Percentiles rank a stretch among this genome's conserved stretches.
These are phyloP conservation scores for Phenoliferia sp. DNA, from an alignment of 1,284 basidiomycete species.

Conservation along the genomic window DNA sequence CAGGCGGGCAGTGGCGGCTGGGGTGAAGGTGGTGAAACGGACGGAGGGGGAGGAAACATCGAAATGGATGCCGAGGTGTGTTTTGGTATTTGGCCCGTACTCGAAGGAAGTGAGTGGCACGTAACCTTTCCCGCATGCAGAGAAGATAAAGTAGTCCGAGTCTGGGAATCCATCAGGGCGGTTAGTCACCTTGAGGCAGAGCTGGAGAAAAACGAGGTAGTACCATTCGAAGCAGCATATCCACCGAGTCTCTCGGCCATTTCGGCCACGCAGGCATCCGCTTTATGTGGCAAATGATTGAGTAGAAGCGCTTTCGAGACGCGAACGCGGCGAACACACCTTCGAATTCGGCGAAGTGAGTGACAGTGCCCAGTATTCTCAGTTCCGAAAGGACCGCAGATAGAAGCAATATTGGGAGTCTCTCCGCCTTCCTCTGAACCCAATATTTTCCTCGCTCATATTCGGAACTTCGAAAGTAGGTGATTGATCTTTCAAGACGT, in stretches of 20 bases:
- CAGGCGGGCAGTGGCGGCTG: constrained; percentile 58
- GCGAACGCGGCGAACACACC: constrained; percentile 37
- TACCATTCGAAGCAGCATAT: constrained; percentile 49
- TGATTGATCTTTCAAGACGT: constrained; percentile 16
- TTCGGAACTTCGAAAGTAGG: constrained; percentile 18
- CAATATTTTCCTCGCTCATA: not conserved
- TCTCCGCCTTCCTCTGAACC: not conserved
- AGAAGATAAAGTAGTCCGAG: constrained; percentile 31
- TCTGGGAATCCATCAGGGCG: constrained; percentile 50
- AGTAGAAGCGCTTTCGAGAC: not conserved
- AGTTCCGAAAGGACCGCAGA: constrained; percentile 13
- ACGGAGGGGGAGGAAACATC: constrained; percentile 24
- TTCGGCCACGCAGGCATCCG: constrained; percentile 77
- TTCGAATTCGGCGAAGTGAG: constrained; percentile 76
- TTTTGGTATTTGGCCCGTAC: constrained; percentile 21
- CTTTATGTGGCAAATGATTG: not conserved
- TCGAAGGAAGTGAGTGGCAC: constrained; percentile 38
- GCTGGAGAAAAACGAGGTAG: constrained; percentile 67
- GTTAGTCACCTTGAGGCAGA: constrained; percentile 69
- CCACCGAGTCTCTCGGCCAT: constrained; percentile 68
- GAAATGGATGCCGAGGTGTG: not conserved
- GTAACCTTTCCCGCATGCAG: constrained; percentile 16
- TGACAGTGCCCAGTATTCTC: constrained; percentile 41
- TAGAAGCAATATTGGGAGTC: constrained; percentile 19
- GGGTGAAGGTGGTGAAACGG: constrained; percentile 58